A percentile compares a stretch with the other conserved stretches of the same genome.
These are phyloP conservation scores for Fusarium sulawesiense DNA, from an alignment of 2,329 filamentous ascomycete genomes.

Conservation along the genomic window DNA sequence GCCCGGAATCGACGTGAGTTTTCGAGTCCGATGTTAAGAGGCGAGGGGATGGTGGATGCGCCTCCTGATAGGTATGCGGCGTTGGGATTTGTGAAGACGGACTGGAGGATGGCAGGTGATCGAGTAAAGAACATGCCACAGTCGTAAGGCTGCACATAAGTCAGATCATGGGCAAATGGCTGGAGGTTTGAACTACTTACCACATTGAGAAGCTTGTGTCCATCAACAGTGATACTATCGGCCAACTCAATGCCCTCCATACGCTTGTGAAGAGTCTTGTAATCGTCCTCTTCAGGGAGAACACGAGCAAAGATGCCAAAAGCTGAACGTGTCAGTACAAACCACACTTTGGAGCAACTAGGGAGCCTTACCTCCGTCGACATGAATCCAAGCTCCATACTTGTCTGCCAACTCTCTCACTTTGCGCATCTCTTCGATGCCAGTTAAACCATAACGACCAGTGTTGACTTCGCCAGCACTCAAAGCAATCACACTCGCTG, in stretches of 20 bases:
- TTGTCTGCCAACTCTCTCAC: conserved; percentile 77
- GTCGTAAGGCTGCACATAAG: conserved; percentile 76
- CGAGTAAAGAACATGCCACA: conserved; percentile 89
- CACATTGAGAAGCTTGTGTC: conserved; percentile 93
- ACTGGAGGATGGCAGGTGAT: conserved; percentile 65
- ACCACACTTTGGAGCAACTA: too few relatives aligned
- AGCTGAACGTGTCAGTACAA: conserved; percentile 58
- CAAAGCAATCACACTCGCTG: conserved; percentile 81
- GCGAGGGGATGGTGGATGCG: conserved; percentile 72
- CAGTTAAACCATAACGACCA: conserved; percentile 76
- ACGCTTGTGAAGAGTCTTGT: conserved; percentile 61
- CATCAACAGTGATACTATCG: conserved; percentile 88
- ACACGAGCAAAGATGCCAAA: conserved; percentile 85
- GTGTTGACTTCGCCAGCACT: conserved; percentile 93
- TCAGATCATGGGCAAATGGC: conserved; percentile 6
- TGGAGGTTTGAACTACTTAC: conserved; percentile 56
- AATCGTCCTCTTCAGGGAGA: conserved; percentile 68
- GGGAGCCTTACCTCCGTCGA: conserved; percentile 73
- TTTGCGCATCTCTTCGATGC: conserved; percentile 68
- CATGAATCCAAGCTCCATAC: conserved; percentile 86
- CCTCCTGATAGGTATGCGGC: conserved; percentile 77
- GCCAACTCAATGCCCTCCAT: conserved; percentile 79
- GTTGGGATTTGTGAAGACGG: conserved; percentile 84
- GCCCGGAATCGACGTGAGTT: conserved; percentile 93
- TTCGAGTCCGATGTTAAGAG: conserved; percentile 87